Percentiles rank a stretch among this genome's conserved stretches.
These are phyloP conservation scores for Citeromyces hawaiiensis DNA, from an alignment of 1,139 yeast species.

Conservation along the genomic window DNA sequence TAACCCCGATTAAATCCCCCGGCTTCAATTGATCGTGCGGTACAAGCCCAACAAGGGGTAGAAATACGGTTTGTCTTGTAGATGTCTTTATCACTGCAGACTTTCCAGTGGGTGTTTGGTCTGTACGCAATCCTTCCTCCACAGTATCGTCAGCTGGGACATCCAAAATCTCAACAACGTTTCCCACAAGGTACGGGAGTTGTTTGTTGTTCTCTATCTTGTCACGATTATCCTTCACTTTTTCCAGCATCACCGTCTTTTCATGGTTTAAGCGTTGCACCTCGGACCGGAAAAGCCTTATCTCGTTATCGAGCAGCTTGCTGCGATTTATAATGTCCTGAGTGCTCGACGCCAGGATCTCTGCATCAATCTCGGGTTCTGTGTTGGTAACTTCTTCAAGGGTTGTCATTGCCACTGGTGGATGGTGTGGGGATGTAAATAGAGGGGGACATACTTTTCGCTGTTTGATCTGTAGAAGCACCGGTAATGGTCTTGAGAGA, in stretches of 20 bases:
- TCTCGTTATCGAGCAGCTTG: slow-evolving; percentile 83
- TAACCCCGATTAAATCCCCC: slow-evolving; percentile 93
- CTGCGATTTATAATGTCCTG: slow-evolving; percentile 80
- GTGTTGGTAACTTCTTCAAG: slow-evolving; percentile 48
- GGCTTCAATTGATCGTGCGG: slow-evolving; percentile 85
- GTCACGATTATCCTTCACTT: slow-evolving; percentile 92
- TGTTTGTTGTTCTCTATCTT: slow-evolving; percentile 93
- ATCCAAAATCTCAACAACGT: slow-evolving; percentile 88
- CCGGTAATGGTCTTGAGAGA: no score
- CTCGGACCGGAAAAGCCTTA: slow-evolving; percentile 91
- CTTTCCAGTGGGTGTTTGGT: slow-evolving; percentile 91
- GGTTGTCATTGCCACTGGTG: slow-evolving; percentile 35
- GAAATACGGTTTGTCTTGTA: slow-evolving; percentile 91
- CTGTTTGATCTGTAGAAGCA: no score
- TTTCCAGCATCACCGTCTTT: slow-evolving; percentile 82
- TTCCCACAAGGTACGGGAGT: slow-evolving; percentile 94
- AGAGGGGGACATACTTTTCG: no score
- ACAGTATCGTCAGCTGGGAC: slow-evolving; percentile 76
- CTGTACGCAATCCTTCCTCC: slow-evolving; percentile 93
- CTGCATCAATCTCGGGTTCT: slow-evolving; percentile 56
- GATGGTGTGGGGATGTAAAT: background rate
- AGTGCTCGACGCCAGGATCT: slow-evolving; percentile 66
- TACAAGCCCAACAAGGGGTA: slow-evolving; percentile 92
- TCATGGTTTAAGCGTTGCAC: slow-evolving; percentile 85
- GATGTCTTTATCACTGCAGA: slow-evolving; percentile 97